These are phyloP conservation scores for Xylaria sp. DNA, from an alignment of 2,329 filamentous ascomycete genomes.

Conservation along the genomic window DNA sequence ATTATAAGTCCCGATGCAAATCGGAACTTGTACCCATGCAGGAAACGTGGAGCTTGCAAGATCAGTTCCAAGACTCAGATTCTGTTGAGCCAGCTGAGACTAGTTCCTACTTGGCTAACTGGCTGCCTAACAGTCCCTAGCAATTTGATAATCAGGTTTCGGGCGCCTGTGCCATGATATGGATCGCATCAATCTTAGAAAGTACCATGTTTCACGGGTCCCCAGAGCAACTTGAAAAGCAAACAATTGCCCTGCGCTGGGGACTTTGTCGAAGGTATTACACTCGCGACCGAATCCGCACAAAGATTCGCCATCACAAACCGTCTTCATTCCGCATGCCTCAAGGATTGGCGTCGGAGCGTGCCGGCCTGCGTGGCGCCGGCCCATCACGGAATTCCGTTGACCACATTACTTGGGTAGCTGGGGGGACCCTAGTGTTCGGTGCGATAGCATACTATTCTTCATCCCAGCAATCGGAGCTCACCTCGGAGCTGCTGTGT, in stretches of 20 bases:
- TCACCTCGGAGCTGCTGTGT: conserved; percentile 51
- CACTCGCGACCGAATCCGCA: neutral
- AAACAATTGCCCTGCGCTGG: neutral
- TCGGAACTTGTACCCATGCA: too few relatives aligned
- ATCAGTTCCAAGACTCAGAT: too few relatives aligned
- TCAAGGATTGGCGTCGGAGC: neutral
- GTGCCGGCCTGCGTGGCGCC: neutral
- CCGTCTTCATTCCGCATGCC: conserved; percentile 23
- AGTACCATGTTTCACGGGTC: too few relatives aligned
- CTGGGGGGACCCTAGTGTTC: conserved; percentile 45
- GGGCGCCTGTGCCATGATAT: too few relatives aligned
- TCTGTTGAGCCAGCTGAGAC: too few relatives aligned
- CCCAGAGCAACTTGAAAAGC: neutral
- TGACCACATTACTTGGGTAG: conserved; percentile 34
- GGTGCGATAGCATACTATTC: conserved; percentile 41
- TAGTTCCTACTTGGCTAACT: too few relatives aligned
- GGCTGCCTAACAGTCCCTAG: too few relatives aligned
- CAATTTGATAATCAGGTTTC: too few relatives aligned
- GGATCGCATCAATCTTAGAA: too few relatives aligned
- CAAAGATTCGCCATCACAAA: conserved; percentile 4
- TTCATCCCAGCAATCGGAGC: conserved; percentile 42
- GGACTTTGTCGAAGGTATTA: conserved; percentile 24
- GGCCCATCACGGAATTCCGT: neutral
- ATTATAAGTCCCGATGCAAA: too few relatives aligned
- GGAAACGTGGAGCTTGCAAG: too few relatives aligned